Base-by-base conservation (phyloP, 2,329 filamentous ascomycete species). In the Drechmeria coniospora region DNA sequence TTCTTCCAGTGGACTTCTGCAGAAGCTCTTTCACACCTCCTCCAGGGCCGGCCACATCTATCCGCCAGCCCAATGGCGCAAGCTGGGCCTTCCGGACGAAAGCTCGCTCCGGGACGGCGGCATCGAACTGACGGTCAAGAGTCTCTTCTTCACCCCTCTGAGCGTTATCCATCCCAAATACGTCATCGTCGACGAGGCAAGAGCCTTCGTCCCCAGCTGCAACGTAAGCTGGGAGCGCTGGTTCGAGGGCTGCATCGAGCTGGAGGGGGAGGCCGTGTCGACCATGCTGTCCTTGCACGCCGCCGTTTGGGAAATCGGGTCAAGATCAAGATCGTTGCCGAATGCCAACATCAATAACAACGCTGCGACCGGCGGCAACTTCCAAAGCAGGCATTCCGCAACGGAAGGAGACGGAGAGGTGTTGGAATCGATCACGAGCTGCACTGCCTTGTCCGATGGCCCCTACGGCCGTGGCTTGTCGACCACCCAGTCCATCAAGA, bases 141-240 rank as follows among this genome's bases (percentile, higher is more conserved):
- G 74, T 36, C 59, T 87, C 6, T 92, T 92, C 50, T 72, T 87
- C 36, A 58, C 74, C 3, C 82, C 82, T 0, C 74, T 90, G 33
- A 82, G 79, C 42, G 76, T 92, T n/a, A 79, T 90, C 72, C 82
- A 92, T 45, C 77, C 81, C 0, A 92, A 92, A 43, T 87, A 81
- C 39, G 61, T 87, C 21, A 61, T 90, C 10, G 50, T 87, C 1
- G 82, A 92, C 46, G 64, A 75, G 1, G 49, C 57, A 18, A 61
- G 54, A 3, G 77, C 77, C 0, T 75, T 77, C 41, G 50, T 90
- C 8, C 81, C 81, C 0, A 83, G 77, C 40, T 86, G 79, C 50
- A 92, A 92, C 40, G 70, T 92, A 4, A 84, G 78, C 43, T 90
- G 79, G 79, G 82, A 90, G 49, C 53, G 70, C n/a, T 92, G 82